Base-by-base conservation (phyloP, 2,329 filamentous ascomycete species). In the Diaporthe longicolla region DNA sequence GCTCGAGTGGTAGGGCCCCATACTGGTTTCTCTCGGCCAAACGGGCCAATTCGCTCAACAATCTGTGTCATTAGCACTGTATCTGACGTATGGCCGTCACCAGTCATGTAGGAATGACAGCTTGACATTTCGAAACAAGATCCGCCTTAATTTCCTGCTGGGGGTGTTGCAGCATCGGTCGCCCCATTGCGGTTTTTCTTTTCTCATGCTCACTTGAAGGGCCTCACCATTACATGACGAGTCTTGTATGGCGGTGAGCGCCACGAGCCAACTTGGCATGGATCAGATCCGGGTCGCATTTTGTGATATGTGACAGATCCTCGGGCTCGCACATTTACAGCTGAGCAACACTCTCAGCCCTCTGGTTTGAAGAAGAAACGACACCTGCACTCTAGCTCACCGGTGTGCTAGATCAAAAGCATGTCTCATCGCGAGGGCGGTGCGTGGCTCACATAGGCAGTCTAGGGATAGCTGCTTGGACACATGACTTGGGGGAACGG, bases 281-380 rank as follows among this genome's bases (percentile, higher is more conserved):
- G 61, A 54, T 68, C 63, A 52, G 63, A 68, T 54, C 48, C 63
- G 32, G 32, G 63, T 10, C 63, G 8, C 5, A 15, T 54, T 68
- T 66, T 68, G 63, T 68, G 63, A 68, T 54, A 68, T 68, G 63
- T 68, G 63, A 68, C 48, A 68, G 63, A 68, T 26, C 26, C 63
- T 54, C 48, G 32, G 35, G 48, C 63, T 68, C 63, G 63, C 48
- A 52, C n/a, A 40, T 54, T 68, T 15, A 37, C 8, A 13, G 45
- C 32, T 21, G 29, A 66, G 63, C 63, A 52, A 13, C 10, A 66
- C 63, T 52, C 50, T 50, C 45, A 66, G 63, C 63, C 48, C 63
- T 66, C 63, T 40, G 32, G n/a, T 9, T 37, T 29, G 63, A 68
- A 68, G 63, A 68, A 68, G 32, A 17, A 68, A 68, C 19, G 17